Conservation (phyloP, 768 basidiomycete genomes). For the Paxillus involutus region DNA sequence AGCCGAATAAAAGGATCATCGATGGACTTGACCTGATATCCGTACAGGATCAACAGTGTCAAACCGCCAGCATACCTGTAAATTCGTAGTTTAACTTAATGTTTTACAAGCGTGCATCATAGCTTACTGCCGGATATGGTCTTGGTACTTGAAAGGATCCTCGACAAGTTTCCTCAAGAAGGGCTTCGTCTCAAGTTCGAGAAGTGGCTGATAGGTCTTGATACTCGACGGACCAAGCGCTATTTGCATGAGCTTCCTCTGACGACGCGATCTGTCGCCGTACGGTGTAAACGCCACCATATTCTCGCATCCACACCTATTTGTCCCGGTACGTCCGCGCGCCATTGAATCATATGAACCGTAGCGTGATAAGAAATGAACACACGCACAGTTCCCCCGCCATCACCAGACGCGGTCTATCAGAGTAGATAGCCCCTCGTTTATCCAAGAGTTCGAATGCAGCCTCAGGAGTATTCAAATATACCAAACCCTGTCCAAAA, state of each 20-base stretch:
- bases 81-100: neutral
- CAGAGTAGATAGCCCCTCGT: slow-evolving; percentile 70
- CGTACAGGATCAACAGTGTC: slow-evolving; percentile 61
- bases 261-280: slow-evolving; percentile 59
- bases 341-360: neutral
- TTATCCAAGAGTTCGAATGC: slow-evolving; percentile 68
- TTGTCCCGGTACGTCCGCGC: slow-evolving; percentile 7
- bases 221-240: slow-evolving; percentile 57
- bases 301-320: slow-evolving; percentile 59
- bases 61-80: slow-evolving; percentile 48
- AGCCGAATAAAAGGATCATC: slow-evolving; percentile 43
- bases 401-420: slow-evolving; percentile 72
- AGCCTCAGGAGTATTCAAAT: slow-evolving; percentile 61
- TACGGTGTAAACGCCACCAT: slow-evolving; percentile 74
- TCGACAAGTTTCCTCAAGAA: slow-evolving; percentile 58
- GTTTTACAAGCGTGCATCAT: slow-evolving; percentile 28
- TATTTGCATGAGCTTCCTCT: slow-evolving; percentile 65
- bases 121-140: slow-evolving; percentile 35
- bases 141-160: slow-evolving; percentile 34
- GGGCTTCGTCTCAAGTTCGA: slow-evolving; percentile 53
- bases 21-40: slow-evolving; percentile 44
- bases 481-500: slow-evolving; percentile 65
- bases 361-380: neutral
- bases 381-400: slow-evolving; percentile 61
- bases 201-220: slow-evolving; percentile 55